Base-by-base conservation (phyloP, 2,329 filamentous ascomycete genomes). In the Mollisia scopiformis region DNA sequence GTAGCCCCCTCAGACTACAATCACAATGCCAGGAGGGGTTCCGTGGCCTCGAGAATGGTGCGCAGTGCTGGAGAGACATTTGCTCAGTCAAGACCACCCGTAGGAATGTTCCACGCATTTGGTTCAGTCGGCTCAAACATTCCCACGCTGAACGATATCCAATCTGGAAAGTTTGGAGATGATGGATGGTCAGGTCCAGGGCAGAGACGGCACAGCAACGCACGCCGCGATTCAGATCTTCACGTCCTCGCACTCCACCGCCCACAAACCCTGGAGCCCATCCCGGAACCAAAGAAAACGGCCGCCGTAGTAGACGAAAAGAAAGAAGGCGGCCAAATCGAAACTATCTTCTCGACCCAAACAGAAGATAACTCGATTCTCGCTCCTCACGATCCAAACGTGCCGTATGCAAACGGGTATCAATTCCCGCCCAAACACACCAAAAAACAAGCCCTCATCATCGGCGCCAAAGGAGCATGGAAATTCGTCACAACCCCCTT, bases 401-500 rank as follows among this genome's bases (percentile, higher is more conserved):
- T 65, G 2, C 63, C 65, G 1, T 67, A 68, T 43, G 59, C 59
- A 21, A 68, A 67, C 52, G 66, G 65, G 10, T 68, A 67, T 43
- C 65, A 65, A 58, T 67, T 68, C 43, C 66, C 65, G 16, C 65
- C 65, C 2, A 83, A 80, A 57, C 84, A 85, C 69, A 76, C 85
- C 0, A 84, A 81, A 75, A 81, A 78, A 33, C 83, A 86, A 62
- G 83, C 86, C 1, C 82, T 84, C 4, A 76, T 74, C 33, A 83
- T 86, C 51, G 84, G 81, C 1, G 70, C 86, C 10, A 75, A 80
- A 25, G 81, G 84, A 0, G 90, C 90, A 71, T 88, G 85, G 84
- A 83, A 84, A 56, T 96, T 91, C 77, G 83, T 89, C 68, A 78
- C 83, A 33, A 95, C 91, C 0, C 89, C 88, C 0, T 76, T 89